Conservation (phyloP, 805 yeast genomes). For the Brettanomyces custersianus region DNA sequence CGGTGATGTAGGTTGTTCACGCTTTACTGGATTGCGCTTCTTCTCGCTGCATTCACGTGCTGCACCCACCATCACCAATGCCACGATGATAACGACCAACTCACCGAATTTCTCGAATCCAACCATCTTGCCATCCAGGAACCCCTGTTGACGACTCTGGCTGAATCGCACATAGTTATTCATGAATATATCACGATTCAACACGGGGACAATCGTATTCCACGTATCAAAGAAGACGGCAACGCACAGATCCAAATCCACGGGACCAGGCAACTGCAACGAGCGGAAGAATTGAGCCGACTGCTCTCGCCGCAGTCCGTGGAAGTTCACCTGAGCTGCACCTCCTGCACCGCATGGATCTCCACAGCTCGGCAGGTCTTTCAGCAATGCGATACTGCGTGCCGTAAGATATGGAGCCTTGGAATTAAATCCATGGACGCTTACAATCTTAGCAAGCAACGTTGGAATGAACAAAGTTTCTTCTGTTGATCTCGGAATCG, state of each 20-base stretch:
- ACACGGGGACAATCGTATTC: constrained; percentile 60
- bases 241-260: constrained; percentile 59
- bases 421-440: constrained; percentile 62
- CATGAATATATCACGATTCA: constrained; percentile 64
- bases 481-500: constrained; percentile 70
- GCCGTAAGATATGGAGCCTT: constrained; percentile 66
- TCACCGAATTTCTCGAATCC: constrained; percentile 52
- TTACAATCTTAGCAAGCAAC: constrained; percentile 57
- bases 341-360: constrained; percentile 24
- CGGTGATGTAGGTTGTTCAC: no score
- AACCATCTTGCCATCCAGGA: constrained; percentile 31
- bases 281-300: constrained; percentile 36
- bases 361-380: constrained; percentile 35
- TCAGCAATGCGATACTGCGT: constrained; percentile 59
- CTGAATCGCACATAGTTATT: constrained; percentile 43
- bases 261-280: constrained; percentile 39
- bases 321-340: constrained; percentile 32
- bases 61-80: constrained; percentile 39
- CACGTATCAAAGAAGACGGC: constrained; percentile 68
- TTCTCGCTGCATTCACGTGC: constrained; percentile 19
- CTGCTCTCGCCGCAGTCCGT: constrained; percentile 29
- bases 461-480: constrained; percentile 72
- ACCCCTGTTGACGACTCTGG: constrained; percentile 35
- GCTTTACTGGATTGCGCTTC: not conserved
- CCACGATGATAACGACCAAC: constrained; percentile 36